phyloP scores from a whole-genome alignment of 805 yeast genomes.

The Maudiozyma saulgeensis region DNA sequence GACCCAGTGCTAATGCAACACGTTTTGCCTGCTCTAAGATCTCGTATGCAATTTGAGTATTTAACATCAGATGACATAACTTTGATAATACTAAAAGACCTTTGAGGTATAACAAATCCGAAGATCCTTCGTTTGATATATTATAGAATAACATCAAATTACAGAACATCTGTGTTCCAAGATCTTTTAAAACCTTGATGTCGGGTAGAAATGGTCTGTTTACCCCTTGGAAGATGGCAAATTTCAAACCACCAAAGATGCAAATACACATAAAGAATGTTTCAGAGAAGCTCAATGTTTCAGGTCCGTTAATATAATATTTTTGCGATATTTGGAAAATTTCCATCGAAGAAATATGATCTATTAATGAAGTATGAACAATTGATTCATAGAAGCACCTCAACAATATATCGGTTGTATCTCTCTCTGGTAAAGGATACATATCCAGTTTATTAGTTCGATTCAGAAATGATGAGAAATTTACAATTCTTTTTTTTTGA shows the following conservation, averaged over 20 bases:
- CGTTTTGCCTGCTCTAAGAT: slow-evolving; percentile 38
- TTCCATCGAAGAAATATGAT: not conserved
- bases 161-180: slow-evolving; percentile 21
- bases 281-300: slow-evolving; percentile 9
- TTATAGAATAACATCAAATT: slow-evolving; percentile 42
- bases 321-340: not conserved
- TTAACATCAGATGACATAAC: slow-evolving; percentile 25
- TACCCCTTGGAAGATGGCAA: slow-evolving; percentile 4
- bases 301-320: slow-evolving; percentile 3
- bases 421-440: not conserved
- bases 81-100: slow-evolving; percentile 39
- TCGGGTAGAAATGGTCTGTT: slow-evolving; percentile 6
- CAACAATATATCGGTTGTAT: not conserved
- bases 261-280: slow-evolving; percentile 10
- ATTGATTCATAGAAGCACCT: not conserved
- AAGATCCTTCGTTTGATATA: slow-evolving; percentile 36
- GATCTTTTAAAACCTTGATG: slow-evolving; percentile 5
- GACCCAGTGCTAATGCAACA: slow-evolving; percentile 45
- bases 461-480: slow-evolving; percentile 3
- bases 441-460: slow-evolving; percentile 1
- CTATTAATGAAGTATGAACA: not conserved
- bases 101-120: slow-evolving; percentile 41
- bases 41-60: slow-evolving; percentile 33
- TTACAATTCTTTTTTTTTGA: slow-evolving; percentile 10
- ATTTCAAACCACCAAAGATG: slow-evolving; percentile 7